These are phyloP conservation scores for Picea engelmannii DNA, from an alignment of 83 land plant species.

Conservation along the genomic window DNA sequence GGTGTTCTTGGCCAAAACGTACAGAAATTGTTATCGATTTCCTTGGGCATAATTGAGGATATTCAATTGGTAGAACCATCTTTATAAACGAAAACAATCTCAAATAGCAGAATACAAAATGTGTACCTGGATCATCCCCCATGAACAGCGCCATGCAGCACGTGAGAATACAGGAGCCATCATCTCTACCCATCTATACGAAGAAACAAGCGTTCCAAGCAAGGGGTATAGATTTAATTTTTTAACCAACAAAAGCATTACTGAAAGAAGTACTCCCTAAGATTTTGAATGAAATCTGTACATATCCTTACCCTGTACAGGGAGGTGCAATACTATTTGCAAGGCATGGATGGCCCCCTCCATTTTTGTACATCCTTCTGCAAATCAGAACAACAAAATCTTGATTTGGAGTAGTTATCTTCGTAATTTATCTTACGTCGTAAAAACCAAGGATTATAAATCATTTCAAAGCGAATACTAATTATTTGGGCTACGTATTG, in stretches of 20 bases:
- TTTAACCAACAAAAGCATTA: not conserved
- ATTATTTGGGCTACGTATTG: too few species aligned
- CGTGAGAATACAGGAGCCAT: slow-evolving; percentile 54
- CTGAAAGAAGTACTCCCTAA: not conserved
- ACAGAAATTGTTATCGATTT: too few species aligned
- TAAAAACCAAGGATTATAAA: not conserved
- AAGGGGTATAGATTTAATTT: not conserved
- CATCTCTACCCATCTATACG: slow-evolving; percentile 50
- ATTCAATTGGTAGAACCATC: too few species aligned
- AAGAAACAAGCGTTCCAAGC: not conserved
- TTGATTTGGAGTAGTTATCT: too few species aligned
- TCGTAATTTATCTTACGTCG: slow-evolving; percentile 18
- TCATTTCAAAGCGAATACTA: too few species aligned
- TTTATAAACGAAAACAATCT: too few species aligned
- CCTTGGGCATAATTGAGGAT: too few species aligned
- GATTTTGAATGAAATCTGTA: not conserved
- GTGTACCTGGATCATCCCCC: slow-evolving; percentile 49
- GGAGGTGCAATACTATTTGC: slow-evolving; percentile 40
- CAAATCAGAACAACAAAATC: slow-evolving; percentile 5
- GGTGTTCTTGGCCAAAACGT: too few species aligned
- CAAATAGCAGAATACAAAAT: not conserved
- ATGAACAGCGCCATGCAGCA: slow-evolving; percentile 48
- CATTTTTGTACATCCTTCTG: slow-evolving; percentile 30
- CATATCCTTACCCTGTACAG: slow-evolving; percentile 37
- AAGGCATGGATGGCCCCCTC: slow-evolving; percentile 24